Evolutionary conservation across 768 basidiomycete genomes (phyloP).

Genomic region (Cystobasidium tubakii): DNA sequence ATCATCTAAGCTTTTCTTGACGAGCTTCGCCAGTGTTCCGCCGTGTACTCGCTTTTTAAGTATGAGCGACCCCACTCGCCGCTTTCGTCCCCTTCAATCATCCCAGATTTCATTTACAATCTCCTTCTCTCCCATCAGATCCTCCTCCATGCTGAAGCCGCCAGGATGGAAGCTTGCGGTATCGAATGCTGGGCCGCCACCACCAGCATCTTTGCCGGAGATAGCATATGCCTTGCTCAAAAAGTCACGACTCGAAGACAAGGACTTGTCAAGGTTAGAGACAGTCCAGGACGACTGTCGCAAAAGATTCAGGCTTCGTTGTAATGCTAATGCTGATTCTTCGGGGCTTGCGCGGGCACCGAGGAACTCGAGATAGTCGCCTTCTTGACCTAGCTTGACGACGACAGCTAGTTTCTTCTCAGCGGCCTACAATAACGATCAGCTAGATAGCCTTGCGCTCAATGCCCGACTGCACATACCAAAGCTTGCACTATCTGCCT

Average conservation of each 20-base stretch:
- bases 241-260: slow-evolving; percentile 17
- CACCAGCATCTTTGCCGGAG: neutral
- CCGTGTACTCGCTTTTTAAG: too few species aligned
- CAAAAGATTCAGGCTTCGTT: neutral
- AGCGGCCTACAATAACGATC: neutral
- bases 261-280: neutral
- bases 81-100: neutral
- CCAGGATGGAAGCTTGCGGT: neutral
- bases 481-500: slow-evolving; percentile 3
- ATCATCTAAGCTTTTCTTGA: too few species aligned
- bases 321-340: neutral
- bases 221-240: slow-evolving; percentile 17
- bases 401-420: slow-evolving; percentile 21
- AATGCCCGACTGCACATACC: neutral
- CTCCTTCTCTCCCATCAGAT: neutral
- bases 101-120: neutral
- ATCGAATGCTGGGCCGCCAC: neutral
- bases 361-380: slow-evolving; percentile 25
- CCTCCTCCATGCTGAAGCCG: slow-evolving; percentile 13
- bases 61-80: too few species aligned
- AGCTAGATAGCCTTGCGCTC: neutral
- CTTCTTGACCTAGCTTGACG: neutral
- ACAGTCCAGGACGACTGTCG: neutral
- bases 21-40: too few species aligned
- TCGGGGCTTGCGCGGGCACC: neutral